A percentile compares a stretch with the other conserved stretches of the same genome.
These are phyloP conservation scores for Pichia sp. DNA, from an alignment of 1,139 yeast genomes.

Conservation along the genomic window DNA sequence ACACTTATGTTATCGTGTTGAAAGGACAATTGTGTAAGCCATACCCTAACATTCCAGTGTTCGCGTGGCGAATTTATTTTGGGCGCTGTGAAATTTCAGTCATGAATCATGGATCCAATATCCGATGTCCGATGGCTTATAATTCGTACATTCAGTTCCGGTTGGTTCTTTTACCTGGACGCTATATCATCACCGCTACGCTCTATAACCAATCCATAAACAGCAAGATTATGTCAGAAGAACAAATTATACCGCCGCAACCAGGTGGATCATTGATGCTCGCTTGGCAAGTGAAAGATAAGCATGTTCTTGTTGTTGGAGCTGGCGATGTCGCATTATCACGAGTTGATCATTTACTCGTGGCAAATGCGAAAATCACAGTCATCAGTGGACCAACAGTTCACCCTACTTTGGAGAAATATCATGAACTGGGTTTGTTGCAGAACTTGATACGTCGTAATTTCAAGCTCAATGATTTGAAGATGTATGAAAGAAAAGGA, in stretches of 20 bases:
- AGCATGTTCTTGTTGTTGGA: conserved; percentile 68
- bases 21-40: too few species aligned
- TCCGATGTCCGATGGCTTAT: too few species aligned
- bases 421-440: conserved; percentile 37
- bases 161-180: too few species aligned
- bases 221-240: conserved; percentile 8
- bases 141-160: too few species aligned
- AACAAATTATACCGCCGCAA: conserved; percentile 20
- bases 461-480: conserved; percentile 39
- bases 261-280: conserved; percentile 52
- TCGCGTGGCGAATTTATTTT: too few species aligned
- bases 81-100: too few species aligned
- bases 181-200: too few species aligned
- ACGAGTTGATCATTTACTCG: conserved; percentile 56
- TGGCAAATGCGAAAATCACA: conserved; percentile 65
- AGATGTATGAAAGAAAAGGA: conserved; percentile 38
- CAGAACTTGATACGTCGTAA: conserved; percentile 35
- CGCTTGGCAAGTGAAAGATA: conserved; percentile 66
- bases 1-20: too few species aligned
- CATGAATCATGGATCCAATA: too few species aligned
- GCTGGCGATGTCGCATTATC: conserved; percentile 80
- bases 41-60: too few species aligned
- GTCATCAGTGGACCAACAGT: conserved; percentile 43
- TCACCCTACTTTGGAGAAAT: conserved; percentile 38
- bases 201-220: too few species aligned